Evolutionary conservation across 2,329 filamentous ascomycete genomes (phyloP), one percentile per base, ranked within the genome.

Genomic region (Fusarium subtropicale): DNA sequence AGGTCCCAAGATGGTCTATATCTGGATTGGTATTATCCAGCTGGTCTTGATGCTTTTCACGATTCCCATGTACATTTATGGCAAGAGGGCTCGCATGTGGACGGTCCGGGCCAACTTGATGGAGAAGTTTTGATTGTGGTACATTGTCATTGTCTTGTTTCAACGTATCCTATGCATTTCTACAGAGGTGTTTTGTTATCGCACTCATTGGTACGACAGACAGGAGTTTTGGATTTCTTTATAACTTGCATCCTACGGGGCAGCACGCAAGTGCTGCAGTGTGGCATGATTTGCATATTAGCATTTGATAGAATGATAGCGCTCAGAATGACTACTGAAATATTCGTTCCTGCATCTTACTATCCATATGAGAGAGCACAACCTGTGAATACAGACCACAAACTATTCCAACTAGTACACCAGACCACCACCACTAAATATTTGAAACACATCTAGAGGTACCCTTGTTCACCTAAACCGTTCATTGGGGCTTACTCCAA

Each of bases 1-100:
- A 60, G 94, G 95, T 0, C 85, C 91, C 13, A 93, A 91, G 80
- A 85, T 82, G 13, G 93, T 97, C 0, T 98, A 92, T 76, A 81
- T 97, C 45, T 92, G 90, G 75, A 86, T 97, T 54, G 95, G 95
- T 5, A 86, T 94, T 28, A 96, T 98, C 30, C 95, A 98, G 79
- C 79, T 97, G 34, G 87, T 88, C 15, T 87, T 91, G 57, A 84
- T 97, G 77, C 75, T 93, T 5, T 88, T 86, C 56, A 92, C 93
- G 1, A 90, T 97, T 57, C 95, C 95, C 1, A 93, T 98, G 91
- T 98, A 96, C 77, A 92, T 98, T 22, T 97, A 89, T 75, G 95
- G 95, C 20, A 98, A 98, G 84, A 83, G 94, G 58, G 90, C 91
- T 18, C 85, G 95, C 20, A 97, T 97, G 93, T 97, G 94, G 95